These are phyloP conservation scores for Incumbomyces lentus DNA, from an alignment of 2,329 filamentous ascomycete species.

Conservation along the genomic window DNA sequence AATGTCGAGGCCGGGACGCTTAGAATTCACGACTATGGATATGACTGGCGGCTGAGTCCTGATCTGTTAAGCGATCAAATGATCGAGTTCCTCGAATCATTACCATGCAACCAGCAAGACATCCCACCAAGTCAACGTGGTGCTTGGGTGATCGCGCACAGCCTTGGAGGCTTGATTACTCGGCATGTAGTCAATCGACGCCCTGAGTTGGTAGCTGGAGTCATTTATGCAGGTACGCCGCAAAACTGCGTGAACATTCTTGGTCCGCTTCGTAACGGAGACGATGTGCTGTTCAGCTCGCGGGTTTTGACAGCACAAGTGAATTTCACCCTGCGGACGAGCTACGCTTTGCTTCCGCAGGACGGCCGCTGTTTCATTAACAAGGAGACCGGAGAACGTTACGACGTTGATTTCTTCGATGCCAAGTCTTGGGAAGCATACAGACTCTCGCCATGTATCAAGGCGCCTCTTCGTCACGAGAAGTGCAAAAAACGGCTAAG, in stretches of 20 bases:
- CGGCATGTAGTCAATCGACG: constrained; percentile 76
- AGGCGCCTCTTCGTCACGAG: constrained; percentile 48
- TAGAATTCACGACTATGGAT: constrained; percentile 80
- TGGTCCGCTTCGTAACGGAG: constrained; percentile 81
- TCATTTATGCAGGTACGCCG: constrained; percentile 75
- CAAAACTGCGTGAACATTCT: constrained; percentile 85
- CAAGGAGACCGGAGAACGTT: constrained; percentile 67
- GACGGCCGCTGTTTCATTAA: constrained; percentile 83
- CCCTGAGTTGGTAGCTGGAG: constrained; percentile 75
- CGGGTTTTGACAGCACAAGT: constrained; percentile 85
- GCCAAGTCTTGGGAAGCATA: constrained; percentile 69
- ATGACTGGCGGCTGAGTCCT: constrained; percentile 87
- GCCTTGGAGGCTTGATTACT: constrained; percentile 73
- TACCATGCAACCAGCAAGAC: constrained; percentile 62
- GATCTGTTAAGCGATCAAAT: constrained; percentile 61
- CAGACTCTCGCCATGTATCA: constrained; percentile 66
- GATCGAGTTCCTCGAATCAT: constrained; percentile 58
- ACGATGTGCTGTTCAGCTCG: constrained; percentile 80
- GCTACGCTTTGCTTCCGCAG: constrained; percentile 73
- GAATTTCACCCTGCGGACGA: constrained; percentile 83
- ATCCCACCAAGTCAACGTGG: constrained; percentile 49
- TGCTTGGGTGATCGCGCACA: constrained; percentile 75
- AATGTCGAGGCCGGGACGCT: constrained; percentile 63
- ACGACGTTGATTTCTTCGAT: constrained; percentile 75
- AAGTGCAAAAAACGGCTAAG: constrained; percentile 28